A percentile compares a stretch with the other conserved stretches of the same genome.
These are phyloP conservation scores for Fusarium paranaense DNA, from an alignment of 2,329 filamentous ascomycete species.

Conservation along the genomic window DNA sequence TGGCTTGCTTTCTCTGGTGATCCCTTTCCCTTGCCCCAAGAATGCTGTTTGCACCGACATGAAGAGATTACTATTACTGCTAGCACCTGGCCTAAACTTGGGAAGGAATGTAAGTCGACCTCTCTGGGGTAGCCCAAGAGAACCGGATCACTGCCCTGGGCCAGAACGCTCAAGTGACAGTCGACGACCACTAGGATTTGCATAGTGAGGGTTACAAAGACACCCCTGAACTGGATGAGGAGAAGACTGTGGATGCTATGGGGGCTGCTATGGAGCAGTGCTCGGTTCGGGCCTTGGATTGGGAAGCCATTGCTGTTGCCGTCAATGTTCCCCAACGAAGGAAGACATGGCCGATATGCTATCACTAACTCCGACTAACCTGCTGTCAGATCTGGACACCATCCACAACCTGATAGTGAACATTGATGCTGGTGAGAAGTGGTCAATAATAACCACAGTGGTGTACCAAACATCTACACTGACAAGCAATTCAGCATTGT, in stretches of 20 bases:
- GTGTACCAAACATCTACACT: background rate
- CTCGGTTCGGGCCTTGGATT: background rate
- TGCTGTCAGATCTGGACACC: background rate
- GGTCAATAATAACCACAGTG: background rate
- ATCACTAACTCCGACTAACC: background rate
- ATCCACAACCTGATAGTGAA: background rate
- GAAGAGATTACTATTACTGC: background rate
- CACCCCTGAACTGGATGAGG: background rate
- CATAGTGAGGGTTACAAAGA: background rate
- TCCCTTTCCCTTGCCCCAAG: background rate
- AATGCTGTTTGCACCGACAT: background rate
- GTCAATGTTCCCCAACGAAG: background rate
- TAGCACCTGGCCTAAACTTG: background rate
- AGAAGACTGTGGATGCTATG: background rate
- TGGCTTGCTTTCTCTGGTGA: background rate
- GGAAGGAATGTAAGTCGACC: background rate
- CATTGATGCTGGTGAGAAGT: background rate
- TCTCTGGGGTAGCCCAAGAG: background rate
- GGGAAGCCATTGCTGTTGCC: background rate
- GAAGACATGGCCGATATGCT: background rate
- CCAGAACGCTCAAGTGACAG: background rate
- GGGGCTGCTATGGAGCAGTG: background rate
- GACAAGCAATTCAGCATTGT: background rate
- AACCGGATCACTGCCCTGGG: background rate
- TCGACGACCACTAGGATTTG: background rate